Evolutionary conservation across 345 rosid species (phyloP), one percentile per base, ranked within the genome.

Genomic region (Luvunga scandens): DNA sequence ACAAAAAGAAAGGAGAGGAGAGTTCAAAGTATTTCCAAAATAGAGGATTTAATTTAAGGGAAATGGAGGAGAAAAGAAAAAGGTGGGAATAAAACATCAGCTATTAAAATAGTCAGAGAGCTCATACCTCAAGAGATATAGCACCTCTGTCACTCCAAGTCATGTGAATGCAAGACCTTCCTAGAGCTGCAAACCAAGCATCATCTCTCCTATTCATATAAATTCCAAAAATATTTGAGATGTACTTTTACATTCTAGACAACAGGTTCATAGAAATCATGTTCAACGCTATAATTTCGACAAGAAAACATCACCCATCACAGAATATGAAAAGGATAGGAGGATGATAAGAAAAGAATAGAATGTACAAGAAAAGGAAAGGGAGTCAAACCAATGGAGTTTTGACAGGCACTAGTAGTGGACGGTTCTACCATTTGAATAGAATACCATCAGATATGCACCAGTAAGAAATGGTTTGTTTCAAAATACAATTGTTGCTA

Each of bases 71-170:
- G 34, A 25, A n/a, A 27, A 59, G 14, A 60, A 12, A 57, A 60
- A 27, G n/a, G 2, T 36, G 12, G 31, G 6, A n/a, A 57, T 57
- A 78, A 33, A 66, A 64, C 31, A 64, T 72, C 64, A 45, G 13
- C 5, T 1, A 31, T 18, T 39, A 57, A 61, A 69, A 24, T 31
- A 39, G 19, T 50, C 48, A 30, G 68, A 31, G 21, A 16, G 57
- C 57, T 75, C 82, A 80, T 81, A 92, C 99, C 97, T 92, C 97
- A 18, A 95, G 94, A 77, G 98, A 95, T 80, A 94, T 89, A 60
- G 98, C 97, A 77, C 97, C 97, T 48, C 94, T 87, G 69, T 91
- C 98, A 74, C 86, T 85, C 99, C 99, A 95, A 36, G 99, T 93
- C 84, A 93, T 86, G 82, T 95, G 98, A 85, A 95, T 92, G 83